Conservation (phyloP, 352 stramenopile genomes). For the Salisapilia sapeloensis region DNA sequence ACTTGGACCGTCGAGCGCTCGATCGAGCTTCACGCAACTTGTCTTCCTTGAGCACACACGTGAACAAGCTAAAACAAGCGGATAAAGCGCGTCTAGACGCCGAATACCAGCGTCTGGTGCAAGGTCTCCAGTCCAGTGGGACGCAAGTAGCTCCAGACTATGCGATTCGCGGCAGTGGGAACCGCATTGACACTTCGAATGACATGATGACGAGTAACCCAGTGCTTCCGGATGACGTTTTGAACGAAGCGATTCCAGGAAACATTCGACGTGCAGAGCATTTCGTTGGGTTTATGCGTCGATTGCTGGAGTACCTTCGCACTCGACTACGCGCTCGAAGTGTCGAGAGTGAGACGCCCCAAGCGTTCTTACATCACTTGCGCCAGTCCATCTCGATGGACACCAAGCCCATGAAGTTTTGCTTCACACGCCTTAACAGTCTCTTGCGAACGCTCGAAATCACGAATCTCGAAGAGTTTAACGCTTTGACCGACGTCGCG, state of each 20-base stretch:
- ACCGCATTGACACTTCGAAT: conserved; percentile 25
- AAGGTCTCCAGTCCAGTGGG: conserved; percentile 88
- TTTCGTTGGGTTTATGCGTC: conserved; percentile 96
- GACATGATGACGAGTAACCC: conserved; percentile 65
- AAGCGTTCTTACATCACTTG: conserved; percentile 93
- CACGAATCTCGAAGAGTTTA: conserved; percentile 95
- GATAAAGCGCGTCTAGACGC: conserved; percentile 85
- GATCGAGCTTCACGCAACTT: conserved; percentile 88
- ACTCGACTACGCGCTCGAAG: conserved; percentile 67
- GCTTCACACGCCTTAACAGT: conserved; percentile 93
- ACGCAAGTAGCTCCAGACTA: conserved; percentile 35
- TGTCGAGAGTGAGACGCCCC: conserved; percentile 92
- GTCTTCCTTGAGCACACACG: conserved; percentile 49
- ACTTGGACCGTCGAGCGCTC: conserved; percentile 85
- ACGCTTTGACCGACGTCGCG: conserved; percentile 88
- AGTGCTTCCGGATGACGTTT: conserved; percentile 84
- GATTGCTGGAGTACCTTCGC: conserved; percentile 91
- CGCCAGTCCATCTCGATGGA: conserved; percentile 90
- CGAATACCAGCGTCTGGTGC: conserved; percentile 92
- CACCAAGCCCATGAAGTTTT: conserved; percentile 95
- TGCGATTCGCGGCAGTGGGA: conserved; percentile 16
- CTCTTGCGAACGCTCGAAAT: conserved; percentile 93
- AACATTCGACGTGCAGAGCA: conserved; percentile 97
- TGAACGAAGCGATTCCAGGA: conserved; percentile 93
- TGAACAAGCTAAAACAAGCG: conserved; percentile 79